A percentile compares a stretch with the other conserved stretches of the same genome.
These are phyloP conservation scores for Trypanosoma caninum DNA, from an alignment of 208 protist genomes.

Conservation along the genomic window DNA sequence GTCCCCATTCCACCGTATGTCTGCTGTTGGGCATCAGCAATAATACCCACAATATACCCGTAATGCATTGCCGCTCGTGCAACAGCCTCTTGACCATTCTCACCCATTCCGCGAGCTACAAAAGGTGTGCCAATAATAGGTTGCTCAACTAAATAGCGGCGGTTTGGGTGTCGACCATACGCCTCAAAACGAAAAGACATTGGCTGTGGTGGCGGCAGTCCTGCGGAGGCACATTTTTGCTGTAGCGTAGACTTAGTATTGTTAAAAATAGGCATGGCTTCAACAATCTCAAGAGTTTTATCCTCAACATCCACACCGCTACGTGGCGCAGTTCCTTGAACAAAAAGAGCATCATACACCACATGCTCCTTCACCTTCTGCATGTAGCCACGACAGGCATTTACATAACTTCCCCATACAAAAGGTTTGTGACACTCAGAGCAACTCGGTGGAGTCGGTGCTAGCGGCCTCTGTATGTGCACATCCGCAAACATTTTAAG, in stretches of 20 bases:
- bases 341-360: constrained; percentile 27
- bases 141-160: constrained; percentile 39
- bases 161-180: constrained; percentile 27
- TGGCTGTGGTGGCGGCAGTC: constrained; percentile 41
- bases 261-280: constrained; percentile 32
- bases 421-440: constrained; percentile 23
- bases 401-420: constrained; percentile 32
- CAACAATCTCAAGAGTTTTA: constrained; percentile 32
- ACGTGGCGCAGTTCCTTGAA: constrained; percentile 21
- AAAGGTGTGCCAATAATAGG: constrained; percentile 69
- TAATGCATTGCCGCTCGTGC: constrained; percentile 75
- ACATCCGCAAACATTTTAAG: constrained; percentile 30
- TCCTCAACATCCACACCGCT: constrained; percentile 33
- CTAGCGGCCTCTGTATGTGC: constrained; percentile 15
- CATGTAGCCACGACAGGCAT: constrained; percentile 29
- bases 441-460: constrained; percentile 7
- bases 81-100: constrained; percentile 31
- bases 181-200: constrained; percentile 38
- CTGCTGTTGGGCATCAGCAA: constrained; percentile 1
- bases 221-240: constrained; percentile 28
- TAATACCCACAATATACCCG: constrained; percentile 48
- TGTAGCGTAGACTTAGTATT: constrained; percentile 28
- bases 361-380: constrained; percentile 22
- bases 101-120: constrained; percentile 47
- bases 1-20: not conserved